phyloP scores from a whole-genome alignment of 106 monocot species.

The Platanthera guangdongensis region DNA sequence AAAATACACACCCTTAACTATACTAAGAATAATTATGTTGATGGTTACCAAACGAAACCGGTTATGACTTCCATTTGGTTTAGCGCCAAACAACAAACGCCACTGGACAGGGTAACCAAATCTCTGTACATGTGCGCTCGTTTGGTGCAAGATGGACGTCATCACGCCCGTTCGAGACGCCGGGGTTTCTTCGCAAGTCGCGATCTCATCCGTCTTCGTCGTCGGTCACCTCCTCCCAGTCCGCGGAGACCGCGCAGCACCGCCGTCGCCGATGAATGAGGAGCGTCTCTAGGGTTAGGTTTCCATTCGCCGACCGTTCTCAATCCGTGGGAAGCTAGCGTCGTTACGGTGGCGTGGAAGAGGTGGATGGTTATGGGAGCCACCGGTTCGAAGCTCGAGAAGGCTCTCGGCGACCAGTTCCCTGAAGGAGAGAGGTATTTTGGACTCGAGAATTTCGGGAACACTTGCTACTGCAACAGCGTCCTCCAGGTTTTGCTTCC shows the following conservation, averaged over 20 bases:
- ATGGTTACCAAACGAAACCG: no score
- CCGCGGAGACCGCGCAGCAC: neutral
- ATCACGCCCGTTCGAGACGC: no score
- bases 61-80: no score
- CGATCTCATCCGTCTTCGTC: neutral
- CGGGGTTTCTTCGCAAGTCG: no score
- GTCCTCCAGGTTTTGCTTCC: slow-evolving; percentile 33
- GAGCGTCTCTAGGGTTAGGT: slow-evolving; percentile 4
- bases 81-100: no score
- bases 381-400: slow-evolving; percentile 62
- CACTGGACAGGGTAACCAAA: no score
- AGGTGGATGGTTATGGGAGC: slow-evolving; percentile 40
- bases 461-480: slow-evolving; percentile 77
- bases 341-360: slow-evolving; percentile 9
- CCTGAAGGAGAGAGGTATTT: slow-evolving; percentile 75
- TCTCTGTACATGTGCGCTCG: no score
- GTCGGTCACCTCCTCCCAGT: neutral
- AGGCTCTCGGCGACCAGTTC: slow-evolving; percentile 75
- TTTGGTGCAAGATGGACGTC: no score
- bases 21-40: no score
- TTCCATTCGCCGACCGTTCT: neutral
- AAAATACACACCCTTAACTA: no score
- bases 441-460: slow-evolving; percentile 77
- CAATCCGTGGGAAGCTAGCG: neutral
- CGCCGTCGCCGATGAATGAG: slow-evolving; percentile 4